These are phyloP conservation scores for Boletus sensibilis DNA, from an alignment of 768 basidiomycete genomes.

Conservation along the genomic window DNA sequence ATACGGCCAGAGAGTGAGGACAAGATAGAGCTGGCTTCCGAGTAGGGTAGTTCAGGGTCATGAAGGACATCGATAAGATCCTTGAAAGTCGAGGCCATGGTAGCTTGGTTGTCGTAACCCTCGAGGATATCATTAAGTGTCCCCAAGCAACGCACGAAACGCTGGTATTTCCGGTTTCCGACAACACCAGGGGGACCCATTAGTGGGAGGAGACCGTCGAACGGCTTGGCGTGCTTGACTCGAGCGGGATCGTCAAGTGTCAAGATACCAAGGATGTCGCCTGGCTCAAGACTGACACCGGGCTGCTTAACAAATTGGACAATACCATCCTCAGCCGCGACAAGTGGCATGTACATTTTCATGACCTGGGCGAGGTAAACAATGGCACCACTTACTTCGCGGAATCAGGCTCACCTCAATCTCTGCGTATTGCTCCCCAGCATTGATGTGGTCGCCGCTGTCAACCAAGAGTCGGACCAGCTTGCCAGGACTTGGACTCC, in stretches of 20 bases:
- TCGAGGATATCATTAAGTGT: conserved; percentile 89
- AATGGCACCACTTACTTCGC: not conserved
- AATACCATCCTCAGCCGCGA: conserved; percentile 90
- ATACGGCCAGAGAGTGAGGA: conserved; percentile 91
- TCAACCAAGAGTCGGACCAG: conserved; percentile 93
- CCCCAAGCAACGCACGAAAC: conserved; percentile 67
- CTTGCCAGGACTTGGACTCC: conserved; percentile 96
- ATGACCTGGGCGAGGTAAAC: conserved; percentile 58
- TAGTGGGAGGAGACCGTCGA: conserved; percentile 87
- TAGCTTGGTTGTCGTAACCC: conserved; percentile 94
- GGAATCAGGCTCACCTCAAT: conserved; percentile 70
- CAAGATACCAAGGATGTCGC: conserved; percentile 95
- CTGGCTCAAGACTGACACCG: conserved; percentile 93
- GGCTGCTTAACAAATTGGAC: conserved; percentile 98
- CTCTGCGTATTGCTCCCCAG: conserved; percentile 96
- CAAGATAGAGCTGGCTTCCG: conserved; percentile 79
- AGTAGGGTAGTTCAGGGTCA: conserved; percentile 84
- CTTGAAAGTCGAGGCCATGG: conserved; percentile 84
- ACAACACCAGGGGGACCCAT: conserved; percentile 85
- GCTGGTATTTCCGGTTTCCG: conserved; percentile 90
- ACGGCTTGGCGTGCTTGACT: conserved; percentile 98
- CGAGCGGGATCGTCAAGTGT: conserved; percentile 94
- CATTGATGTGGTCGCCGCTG: conserved; percentile 94
- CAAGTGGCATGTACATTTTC: conserved; percentile 99
- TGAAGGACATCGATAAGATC: conserved; percentile 81